Conservation (phyloP, 768 basidiomycete genomes). For the Ramaria rubella region DNA sequence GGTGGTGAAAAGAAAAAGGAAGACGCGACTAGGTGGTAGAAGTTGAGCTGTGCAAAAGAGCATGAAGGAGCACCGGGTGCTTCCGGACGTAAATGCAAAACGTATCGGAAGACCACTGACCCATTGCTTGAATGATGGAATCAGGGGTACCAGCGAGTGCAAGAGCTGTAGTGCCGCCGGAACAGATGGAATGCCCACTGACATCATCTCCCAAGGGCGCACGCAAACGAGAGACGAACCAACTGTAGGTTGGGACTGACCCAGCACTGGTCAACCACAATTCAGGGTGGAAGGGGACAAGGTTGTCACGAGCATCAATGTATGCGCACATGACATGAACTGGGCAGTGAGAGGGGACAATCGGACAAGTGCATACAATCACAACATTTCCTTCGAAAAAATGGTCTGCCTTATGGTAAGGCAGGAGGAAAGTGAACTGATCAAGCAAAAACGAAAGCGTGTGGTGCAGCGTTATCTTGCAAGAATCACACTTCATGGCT, state of each 20-base stretch:
- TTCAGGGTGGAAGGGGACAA: too few species aligned
- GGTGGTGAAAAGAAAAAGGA: too few species aligned
- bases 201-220: neutral
- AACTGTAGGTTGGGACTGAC: neutral
- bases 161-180: slow-evolving; percentile 5
- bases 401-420: slow-evolving; percentile 33
- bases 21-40: too few species aligned
- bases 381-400: slow-evolving; percentile 17
- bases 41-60: too few species aligned
- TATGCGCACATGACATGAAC: too few species aligned
- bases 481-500: neutral
- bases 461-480: slow-evolving; percentile 18
- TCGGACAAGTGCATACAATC: slow-evolving; percentile 5
- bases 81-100: too few species aligned
- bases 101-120: too few species aligned
- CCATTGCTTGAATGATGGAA: too few species aligned
- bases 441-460: slow-evolving; percentile 6
- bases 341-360: too few species aligned
- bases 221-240: neutral
- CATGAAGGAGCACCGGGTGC: too few species aligned
- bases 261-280: slow-evolving; percentile 1
- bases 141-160: too few species aligned
- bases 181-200: slow-evolving; percentile 1
- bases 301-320: too few species aligned
- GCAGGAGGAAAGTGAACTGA: slow-evolving; percentile 22